Evolutionary conservation across 345 rosid species (phyloP).

Genomic region (Rhodamnia rubescens): DNA sequence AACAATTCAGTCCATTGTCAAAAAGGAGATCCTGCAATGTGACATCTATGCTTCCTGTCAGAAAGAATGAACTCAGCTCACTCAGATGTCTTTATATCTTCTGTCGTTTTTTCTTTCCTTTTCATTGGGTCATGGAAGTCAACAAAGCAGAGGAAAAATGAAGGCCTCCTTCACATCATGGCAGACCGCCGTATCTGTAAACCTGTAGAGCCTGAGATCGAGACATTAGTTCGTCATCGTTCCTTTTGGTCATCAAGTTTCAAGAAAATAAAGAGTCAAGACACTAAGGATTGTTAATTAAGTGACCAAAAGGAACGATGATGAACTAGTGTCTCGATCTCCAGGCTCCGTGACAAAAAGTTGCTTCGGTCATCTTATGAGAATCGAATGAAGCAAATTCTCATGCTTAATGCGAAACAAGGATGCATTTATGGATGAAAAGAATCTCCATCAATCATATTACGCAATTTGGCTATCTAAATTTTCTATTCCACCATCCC

Average conservation of each 20-base stretch:
- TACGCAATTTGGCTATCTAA: neutral
- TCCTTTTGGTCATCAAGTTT: neutral
- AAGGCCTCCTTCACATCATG: neutral
- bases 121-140: neutral
- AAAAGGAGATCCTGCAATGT: neutral
- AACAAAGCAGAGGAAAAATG: neutral
- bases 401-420: neutral
- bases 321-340: too few species aligned
- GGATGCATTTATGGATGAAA: neutral
- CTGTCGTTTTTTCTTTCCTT: neutral
- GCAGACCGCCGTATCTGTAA: neutral
- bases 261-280: neutral
- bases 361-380: neutral
- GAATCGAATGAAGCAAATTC: neutral
- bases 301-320: too few species aligned
- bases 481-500: neutral
- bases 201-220: neutral
- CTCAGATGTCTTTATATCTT: neutral
- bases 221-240: neutral
- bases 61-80: neutral
- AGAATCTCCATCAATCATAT: neutral
- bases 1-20: neutral
- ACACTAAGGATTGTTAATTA: neutral
- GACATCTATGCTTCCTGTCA: neutral
- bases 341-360: neutral